Evolutionary conservation across 2,329 filamentous ascomycete genomes (phyloP).

Genomic region (Alternaria longipes): DNA sequence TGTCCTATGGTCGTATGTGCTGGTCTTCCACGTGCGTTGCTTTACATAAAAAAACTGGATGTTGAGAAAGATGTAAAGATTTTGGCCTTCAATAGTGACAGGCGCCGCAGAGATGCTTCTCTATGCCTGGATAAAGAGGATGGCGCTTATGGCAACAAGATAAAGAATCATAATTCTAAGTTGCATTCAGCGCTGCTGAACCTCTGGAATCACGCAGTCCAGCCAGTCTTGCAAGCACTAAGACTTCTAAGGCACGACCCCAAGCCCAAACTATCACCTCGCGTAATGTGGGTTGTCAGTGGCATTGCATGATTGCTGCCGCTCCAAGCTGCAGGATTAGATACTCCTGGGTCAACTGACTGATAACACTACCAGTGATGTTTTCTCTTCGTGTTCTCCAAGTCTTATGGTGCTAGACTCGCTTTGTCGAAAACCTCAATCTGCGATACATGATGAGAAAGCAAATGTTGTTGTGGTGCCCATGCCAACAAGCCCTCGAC

Average conservation of each 20-base stretch:
- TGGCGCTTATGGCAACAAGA: slow-evolving; percentile 9
- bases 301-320: slow-evolving; percentile 15
- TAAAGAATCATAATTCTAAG: slow-evolving; percentile 9
- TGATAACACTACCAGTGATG: slow-evolving; percentile 12
- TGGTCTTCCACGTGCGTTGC: too few relatives aligned
- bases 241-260: slow-evolving; percentile 13
- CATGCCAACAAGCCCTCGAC: slow-evolving; percentile 4
- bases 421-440: slow-evolving; percentile 9
- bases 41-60: too few relatives aligned
- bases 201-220: slow-evolving; percentile 12
- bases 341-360: slow-evolving; percentile 8
- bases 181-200: slow-evolving; percentile 14
- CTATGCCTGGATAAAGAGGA: not conserved
- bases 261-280: slow-evolving; percentile 12
- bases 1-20: too few relatives aligned
- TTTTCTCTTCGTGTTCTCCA: slow-evolving; percentile 13
- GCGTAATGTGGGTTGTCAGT: slow-evolving; percentile 13
- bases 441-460: slow-evolving; percentile 9
- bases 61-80: too few relatives aligned
- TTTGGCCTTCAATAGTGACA: too few relatives aligned
- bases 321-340: slow-evolving; percentile 12
- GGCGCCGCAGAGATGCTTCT: too few relatives aligned
- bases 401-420: slow-evolving; percentile 13
- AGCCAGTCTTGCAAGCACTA: slow-evolving; percentile 12
- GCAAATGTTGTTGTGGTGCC: slow-evolving; percentile 9